Evolutionary conservation across 768 basidiomycete species (phyloP).

Genomic region (Suillus brevipes): DNA sequence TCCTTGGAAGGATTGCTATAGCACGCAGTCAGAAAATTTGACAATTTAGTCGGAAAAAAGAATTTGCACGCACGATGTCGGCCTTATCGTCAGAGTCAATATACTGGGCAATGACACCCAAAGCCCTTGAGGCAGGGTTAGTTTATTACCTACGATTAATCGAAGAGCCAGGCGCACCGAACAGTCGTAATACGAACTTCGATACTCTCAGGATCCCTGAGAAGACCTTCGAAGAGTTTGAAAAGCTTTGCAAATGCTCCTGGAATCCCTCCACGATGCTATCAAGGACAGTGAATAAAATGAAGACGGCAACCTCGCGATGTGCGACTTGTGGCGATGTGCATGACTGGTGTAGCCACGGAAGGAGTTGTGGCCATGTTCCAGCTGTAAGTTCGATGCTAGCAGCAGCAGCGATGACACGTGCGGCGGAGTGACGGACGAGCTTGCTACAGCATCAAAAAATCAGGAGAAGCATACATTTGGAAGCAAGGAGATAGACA

Average conservation of each 20-base stretch:
- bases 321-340: constrained; percentile 66
- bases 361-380: constrained; percentile 85
- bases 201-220: constrained; percentile 81
- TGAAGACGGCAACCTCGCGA: constrained; percentile 90
- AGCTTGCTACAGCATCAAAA: constrained; percentile 57
- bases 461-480: background rate
- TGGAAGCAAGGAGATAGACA: constrained; percentile 24
- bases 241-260: constrained; percentile 74
- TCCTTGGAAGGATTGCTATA: constrained; percentile 81
- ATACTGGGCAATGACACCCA: constrained; percentile 92
- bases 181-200: constrained; percentile 92
- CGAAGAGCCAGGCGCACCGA: constrained; percentile 43
- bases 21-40: background rate
- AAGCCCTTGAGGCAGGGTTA: constrained; percentile 47
- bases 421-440: constrained; percentile 90
- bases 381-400: constrained; percentile 78
- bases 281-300: constrained; percentile 89
- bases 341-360: constrained; percentile 81
- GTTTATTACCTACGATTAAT: constrained; percentile 9
- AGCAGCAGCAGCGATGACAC: constrained; percentile 92
- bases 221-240: constrained; percentile 69
- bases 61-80: constrained; percentile 64
- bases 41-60: constrained; percentile 6
- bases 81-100: constrained; percentile 85
- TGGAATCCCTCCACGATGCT: constrained; percentile 89